Conservation (phyloP, 495 filamentous ascomycete species). For the Aspergillus saccharolyticus region DNA sequence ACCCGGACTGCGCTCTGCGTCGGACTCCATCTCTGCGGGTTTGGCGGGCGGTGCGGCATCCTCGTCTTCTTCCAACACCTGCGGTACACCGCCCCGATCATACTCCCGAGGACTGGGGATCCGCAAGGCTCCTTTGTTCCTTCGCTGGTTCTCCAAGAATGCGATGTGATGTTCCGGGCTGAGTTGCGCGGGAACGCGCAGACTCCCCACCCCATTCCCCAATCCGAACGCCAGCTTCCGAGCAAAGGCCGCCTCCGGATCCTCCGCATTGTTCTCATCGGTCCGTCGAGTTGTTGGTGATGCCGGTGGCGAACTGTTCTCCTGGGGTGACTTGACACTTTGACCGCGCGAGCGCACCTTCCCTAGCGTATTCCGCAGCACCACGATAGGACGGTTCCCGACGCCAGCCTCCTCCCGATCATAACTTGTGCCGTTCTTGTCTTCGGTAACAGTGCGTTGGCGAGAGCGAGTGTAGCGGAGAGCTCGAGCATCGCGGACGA, state of each 20-base stretch:
- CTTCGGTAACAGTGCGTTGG: conserved; percentile 51
- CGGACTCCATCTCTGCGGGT: conserved; percentile 7
- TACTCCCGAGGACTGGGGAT: conserved; percentile 87
- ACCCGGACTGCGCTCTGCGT: conserved; percentile 13
- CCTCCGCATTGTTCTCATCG: conserved; percentile 18
- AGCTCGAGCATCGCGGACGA: conserved; percentile 57
- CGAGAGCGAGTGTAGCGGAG: conserved; percentile 53
- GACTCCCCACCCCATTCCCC: conserved; percentile 25
- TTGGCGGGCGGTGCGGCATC: conserved; percentile 3
- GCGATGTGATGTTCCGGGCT: conserved; percentile 75
- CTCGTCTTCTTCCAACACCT: conserved; percentile 48
- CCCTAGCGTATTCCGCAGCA: conserved; percentile 52
- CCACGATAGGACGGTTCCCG: conserved; percentile 64
- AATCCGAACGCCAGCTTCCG: conserved; percentile 17
- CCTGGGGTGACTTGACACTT: conserved; percentile 15
- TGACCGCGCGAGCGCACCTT: conserved; percentile 21
- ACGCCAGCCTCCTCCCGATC: conserved; percentile 62
- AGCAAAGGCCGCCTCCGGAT: conserved; percentile 13
- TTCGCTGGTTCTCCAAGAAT: conserved; percentile 80
- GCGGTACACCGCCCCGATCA: conserved; percentile 69
- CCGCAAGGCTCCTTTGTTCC: conserved; percentile 65
- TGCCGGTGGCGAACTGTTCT: conserved; percentile 23
- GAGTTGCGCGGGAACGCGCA: conserved; percentile 47
- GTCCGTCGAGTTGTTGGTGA: conserved; percentile 19
- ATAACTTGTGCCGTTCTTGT: conserved; percentile 41